Evolutionary conservation across 2,329 filamentous ascomycete genomes (phyloP), one percentile per base, ranked within the genome.

Genomic region (Apiospora arundinis): DNA sequence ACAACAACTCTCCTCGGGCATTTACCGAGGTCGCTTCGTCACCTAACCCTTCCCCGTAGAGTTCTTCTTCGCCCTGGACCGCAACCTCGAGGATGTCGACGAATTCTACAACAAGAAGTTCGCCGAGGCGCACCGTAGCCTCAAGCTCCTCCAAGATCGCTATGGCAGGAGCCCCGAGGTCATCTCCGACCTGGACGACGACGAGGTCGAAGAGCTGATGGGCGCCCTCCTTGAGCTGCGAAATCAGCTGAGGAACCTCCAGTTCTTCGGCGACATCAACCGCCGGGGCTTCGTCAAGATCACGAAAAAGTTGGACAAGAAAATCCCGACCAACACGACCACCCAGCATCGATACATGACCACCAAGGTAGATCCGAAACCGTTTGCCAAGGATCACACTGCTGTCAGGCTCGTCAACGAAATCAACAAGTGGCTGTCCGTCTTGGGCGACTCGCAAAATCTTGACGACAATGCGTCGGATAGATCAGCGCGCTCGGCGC

Each of bases 211-310:
- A 81, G 96, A 99, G 82, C 87, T 98, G 66, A 93, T 97, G 85
- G 94, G 93, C 46, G 95, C 95, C 46, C 85, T 99, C 68, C 88
- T 98, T 44, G 96, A 99, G 82, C 87, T 98, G 72, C 90, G 96
- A 71, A 92, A 92, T 69, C 93, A 97, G 79, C 84, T 98, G 75
- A 90, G 96, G 72, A 98, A 98, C 78, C 86, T 99, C 69, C 93
- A 97, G 81, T 98, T 95, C 95, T 99, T 98, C 80, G 95, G 95
- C 68, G 95, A 98, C 83, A 95, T 98, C 78, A 99, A 99, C 81
- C 90, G 95, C 69, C 89, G 94, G 74, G 96, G 96, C 1, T 99
- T 99, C 78, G 90, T 97, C 81, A 99, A 99, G 85, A 99, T 99
- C 81, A 97, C 96, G 69, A 99, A 99, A 86, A 99, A 99, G 83